Evolutionary conservation across 768 basidiomycete species (phyloP), one percentile per base, ranked within the genome.

Genomic region (Grammothele lineata): DNA sequence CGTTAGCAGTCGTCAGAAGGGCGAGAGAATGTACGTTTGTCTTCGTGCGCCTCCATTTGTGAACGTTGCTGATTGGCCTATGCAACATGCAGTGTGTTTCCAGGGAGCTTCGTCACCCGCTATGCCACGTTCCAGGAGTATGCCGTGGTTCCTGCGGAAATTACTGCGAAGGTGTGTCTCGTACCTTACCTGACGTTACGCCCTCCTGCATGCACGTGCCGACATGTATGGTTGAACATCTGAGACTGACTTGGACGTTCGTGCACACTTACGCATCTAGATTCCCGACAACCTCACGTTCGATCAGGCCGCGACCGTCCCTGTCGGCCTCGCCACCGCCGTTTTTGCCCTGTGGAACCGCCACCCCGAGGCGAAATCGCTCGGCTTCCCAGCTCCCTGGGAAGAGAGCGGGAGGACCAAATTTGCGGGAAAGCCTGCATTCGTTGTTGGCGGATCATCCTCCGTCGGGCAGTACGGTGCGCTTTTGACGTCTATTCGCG

Each of bases 221-320:
- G n/a, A n/a, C n/a, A n/a, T n/a, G n/a, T n/a, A n/a, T n/a, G n/a
- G n/a, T n/a, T n/a, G n/a, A n/a, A n/a, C n/a, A n/a, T n/a, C n/a
- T n/a, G n/a, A n/a, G n/a, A n/a, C n/a, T n/a, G n/a, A n/a, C n/a
- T n/a, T n/a, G n/a, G n/a, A n/a, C n/a, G n/a, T n/a, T n/a, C n/a
- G n/a, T n/a, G n/a, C n/a, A n/a, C n/a, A 30, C 7, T 14, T 30
- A 30, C 27, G 8, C 27, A 30, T 7, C n/a, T 35, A 68, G 65
- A 68, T 73, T 9, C 75, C 73, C 1, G 34, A 48, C 15, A 66
- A 65, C 33, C 26, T 75, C 17, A 60, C 63, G 0, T 66, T 66
- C 47, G 72, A 72, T 12, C 55, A 73, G 32, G 76, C 71, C 0
- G 62, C 73, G 0, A 64, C 73, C 6, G 52, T 76, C 15, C 73